phyloP scores from a whole-genome alignment of 2,329 filamentous ascomycete genomes.

The Juglanconis sp. region DNA sequence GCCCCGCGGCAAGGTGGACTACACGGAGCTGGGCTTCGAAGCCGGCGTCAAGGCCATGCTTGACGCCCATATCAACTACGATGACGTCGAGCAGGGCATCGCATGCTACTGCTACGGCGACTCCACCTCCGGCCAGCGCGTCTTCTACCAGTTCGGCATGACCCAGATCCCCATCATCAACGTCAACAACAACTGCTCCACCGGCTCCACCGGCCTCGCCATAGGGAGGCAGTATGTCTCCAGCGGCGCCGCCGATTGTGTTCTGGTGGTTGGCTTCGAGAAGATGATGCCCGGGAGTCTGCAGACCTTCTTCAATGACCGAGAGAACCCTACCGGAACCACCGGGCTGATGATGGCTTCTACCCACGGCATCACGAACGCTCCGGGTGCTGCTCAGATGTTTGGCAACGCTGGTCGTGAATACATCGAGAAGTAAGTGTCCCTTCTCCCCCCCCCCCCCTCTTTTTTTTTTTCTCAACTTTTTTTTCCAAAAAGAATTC shows the following conservation, averaged over 20 bases:
- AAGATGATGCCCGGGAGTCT: constrained; percentile 96
- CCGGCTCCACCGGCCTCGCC: constrained; percentile 84
- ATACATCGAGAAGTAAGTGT: constrained; percentile 82
- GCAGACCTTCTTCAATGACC: constrained; percentile 79
- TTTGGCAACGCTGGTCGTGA: constrained; percentile 92
- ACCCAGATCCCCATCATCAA: constrained; percentile 95
- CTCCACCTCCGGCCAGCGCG: constrained; percentile 88
- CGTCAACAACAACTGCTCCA: constrained; percentile 98
- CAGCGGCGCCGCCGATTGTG: constrained; percentile 79
- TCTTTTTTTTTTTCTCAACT: too few species aligned
- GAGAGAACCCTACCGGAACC: constrained; percentile 74
- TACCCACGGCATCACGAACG: constrained; percentile 77
- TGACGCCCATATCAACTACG: constrained; percentile 88
- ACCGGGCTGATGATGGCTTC: constrained; percentile 75
- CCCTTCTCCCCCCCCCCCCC: neutral
- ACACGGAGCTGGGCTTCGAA: constrained; percentile 91
- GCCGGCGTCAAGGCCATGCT: constrained; percentile 84
- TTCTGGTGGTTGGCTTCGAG: constrained; percentile 92
- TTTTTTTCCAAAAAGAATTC: constrained; percentile 16
- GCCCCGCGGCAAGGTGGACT: constrained; percentile 88
- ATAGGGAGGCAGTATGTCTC: constrained; percentile 79
- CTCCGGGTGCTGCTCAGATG: constrained; percentile 84
- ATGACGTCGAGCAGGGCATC: constrained; percentile 90
- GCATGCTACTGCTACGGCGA: constrained; percentile 99
- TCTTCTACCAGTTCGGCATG: constrained; percentile 99